Base-by-base conservation (phyloP, 768 basidiomycete species). In the Lactarius psammicola region DNA sequence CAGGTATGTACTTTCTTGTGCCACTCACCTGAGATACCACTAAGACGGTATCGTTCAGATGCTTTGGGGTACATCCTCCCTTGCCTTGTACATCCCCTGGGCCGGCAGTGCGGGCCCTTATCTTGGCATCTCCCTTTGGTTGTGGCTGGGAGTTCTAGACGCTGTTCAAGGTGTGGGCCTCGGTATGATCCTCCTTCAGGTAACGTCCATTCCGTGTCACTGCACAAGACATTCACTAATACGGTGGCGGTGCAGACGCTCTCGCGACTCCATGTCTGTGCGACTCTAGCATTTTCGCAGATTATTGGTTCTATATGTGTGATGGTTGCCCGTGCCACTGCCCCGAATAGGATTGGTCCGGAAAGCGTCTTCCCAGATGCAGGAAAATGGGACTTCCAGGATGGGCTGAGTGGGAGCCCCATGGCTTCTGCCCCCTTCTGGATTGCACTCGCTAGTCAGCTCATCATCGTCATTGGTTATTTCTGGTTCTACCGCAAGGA, bases 401-500 rank as follows among this genome's bases (percentile, higher is more conserved):
- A 88, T 8, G 91, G 90, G 28, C 76, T 92, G 2, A 73, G 80
- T 72, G 88, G 86, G 81, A 93, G 92, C 71, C 92, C 92, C 26
- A 87, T 94, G 85, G 90, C 89, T 23, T 80, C 84, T 18, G 87
- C 92, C 62, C 82, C 90, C 54, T 96, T 96, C 81, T 96, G 94
- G 94, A 77, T 95, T 59, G 92, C 92, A 55, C 79, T 92, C 62
- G 71, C 86, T 8, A 90, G 86, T 74, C 92, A 94, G 74, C 73
- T 96, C 61, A 76, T 94, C 70, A 94, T 96, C 73, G 92, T 95
- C 64, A 76, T 88, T 66, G 94, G 94, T 26, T 96, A 96, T 79
- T 94, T 95, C 81, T 92, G 92, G 92, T 95, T 96, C 85, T 96
- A 95, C 78, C 87, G 94, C 76, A 94, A 93, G 79, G 94, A 96